Conservation (phyloP, 345 rosid species). For the Angophora floribunda region DNA sequence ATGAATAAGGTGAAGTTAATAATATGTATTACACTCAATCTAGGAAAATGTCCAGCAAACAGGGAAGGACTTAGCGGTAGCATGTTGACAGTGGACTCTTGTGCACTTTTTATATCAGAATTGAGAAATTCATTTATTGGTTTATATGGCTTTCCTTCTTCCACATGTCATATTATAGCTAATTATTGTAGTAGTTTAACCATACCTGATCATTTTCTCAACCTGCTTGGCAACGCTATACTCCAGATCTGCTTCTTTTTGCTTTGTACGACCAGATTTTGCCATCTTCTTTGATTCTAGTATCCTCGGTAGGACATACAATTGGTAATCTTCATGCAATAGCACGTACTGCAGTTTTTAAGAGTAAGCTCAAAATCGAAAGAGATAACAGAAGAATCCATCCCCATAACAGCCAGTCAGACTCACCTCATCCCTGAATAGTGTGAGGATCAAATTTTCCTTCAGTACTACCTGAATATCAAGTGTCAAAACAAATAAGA, state of each 20-base stretch:
- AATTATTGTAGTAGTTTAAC: neutral
- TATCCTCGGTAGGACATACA: constrained; percentile 92
- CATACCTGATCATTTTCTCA: constrained; percentile 93
- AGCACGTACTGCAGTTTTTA: constrained; percentile 58
- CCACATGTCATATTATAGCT: neutral
- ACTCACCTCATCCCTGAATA: constrained; percentile 95
- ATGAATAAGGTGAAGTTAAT: neutral
- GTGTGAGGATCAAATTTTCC: constrained; percentile 77
- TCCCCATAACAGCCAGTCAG: neutral
- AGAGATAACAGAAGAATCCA: neutral
- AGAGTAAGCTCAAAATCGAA: constrained; percentile 7
- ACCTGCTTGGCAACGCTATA: constrained; percentile 99
- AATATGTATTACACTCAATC: neutral
- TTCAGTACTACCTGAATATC: constrained; percentile 74
- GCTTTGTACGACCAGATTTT: constrained; percentile 90
- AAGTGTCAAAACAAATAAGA: neutral
- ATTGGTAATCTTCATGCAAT: constrained; percentile 94
- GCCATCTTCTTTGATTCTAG: constrained; percentile 98
- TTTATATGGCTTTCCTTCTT: neutral
- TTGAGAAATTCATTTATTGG: neutral
- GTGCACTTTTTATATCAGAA: neutral
- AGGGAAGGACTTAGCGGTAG: neutral
- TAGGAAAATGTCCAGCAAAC: neutral
- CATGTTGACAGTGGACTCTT: neutral
- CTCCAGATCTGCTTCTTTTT: constrained; percentile 91